Evolutionary conservation across 2,329 filamentous ascomycete species (phyloP).

Genomic region (Dryadomyces quercus-mongolicae): DNA sequence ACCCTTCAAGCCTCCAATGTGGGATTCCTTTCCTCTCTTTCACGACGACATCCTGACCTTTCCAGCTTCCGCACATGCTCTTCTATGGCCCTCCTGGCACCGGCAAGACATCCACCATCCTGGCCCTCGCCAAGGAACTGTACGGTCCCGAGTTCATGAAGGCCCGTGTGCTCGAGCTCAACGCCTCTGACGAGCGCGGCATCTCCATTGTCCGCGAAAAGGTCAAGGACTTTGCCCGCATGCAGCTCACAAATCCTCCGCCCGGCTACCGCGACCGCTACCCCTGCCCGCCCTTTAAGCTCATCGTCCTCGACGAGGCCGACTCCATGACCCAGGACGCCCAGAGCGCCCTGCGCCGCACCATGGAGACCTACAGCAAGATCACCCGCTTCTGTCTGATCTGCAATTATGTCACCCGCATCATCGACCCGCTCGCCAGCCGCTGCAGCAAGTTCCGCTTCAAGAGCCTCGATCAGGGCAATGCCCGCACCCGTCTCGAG

Average conservation of each 20-base stretch:
- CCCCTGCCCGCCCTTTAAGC: conserved; percentile 96
- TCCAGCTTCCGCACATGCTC: conserved; percentile 91
- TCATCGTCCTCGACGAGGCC: conserved; percentile 95
- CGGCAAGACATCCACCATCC: conserved; percentile 94
- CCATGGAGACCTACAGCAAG: conserved; percentile 96
- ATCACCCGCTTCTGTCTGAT: conserved; percentile 96
- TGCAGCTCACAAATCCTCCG: conserved; percentile 79
- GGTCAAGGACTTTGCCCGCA: conserved; percentile 94
- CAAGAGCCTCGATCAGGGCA: conserved; percentile 83
- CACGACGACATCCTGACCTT: conserved; percentile 1
- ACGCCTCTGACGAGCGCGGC: conserved; percentile 96
- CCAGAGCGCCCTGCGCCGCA: conserved; percentile 80
- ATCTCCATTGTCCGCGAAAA: conserved; percentile 96
- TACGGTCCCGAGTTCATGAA: conserved; percentile 92
- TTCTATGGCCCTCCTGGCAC: conserved; percentile 97
- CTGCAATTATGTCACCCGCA: conserved; percentile 96
- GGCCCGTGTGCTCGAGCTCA: conserved; percentile 92
- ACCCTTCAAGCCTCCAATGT: conserved; percentile 92
- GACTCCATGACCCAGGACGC: conserved; percentile 99
- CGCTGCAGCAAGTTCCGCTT: conserved; percentile 96
- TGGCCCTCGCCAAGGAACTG: conserved; percentile 92
- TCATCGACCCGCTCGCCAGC: conserved; percentile 90
- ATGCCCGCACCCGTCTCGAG: conserved; percentile 65
- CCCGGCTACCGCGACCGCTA: conserved; percentile 58
- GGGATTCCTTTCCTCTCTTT: conserved; percentile 5